Evolutionary conservation across 176 grass and related monocot species (phyloP).

Genomic region (Paspalum notatum): DNA sequence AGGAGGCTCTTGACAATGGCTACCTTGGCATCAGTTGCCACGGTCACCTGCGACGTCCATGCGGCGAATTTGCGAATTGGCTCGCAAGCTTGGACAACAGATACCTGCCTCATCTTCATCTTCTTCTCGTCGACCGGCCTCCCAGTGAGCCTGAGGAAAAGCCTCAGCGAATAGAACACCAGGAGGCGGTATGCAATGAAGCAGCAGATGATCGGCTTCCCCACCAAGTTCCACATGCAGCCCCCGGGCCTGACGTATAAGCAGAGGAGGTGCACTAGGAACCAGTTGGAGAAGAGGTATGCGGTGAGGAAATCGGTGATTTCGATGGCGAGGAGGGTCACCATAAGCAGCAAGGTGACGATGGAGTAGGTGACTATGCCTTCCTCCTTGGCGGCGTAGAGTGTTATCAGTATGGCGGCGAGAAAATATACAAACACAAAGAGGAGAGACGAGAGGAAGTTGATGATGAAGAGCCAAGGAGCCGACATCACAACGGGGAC

Average conservation of each 20-base stretch:
- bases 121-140: not conserved
- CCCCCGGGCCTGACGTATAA: accelerated
- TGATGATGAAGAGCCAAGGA: not conserved
- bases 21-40: not conserved
- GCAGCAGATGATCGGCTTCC: not conserved
- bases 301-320: not conserved
- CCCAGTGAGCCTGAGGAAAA: not conserved
- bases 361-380: not conserved
- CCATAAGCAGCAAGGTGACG: not conserved
- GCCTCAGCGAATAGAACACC: not conserved
- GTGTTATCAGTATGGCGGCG: not conserved
- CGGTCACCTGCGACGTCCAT: not conserved
- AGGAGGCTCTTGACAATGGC: not conserved
- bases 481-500: not conserved
- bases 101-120: constrained; percentile 5
- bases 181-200: not conserved
- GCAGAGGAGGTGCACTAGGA: constrained; percentile 27
- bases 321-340: constrained; percentile 19
- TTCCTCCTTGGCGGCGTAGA: not conserved
- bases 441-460: not conserved
- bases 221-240: not conserved
- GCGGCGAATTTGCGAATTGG: not conserved
- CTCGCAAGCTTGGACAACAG: not conserved
- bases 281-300: constrained; percentile 23
- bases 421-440: not conserved